Evolutionary conservation across 495 filamentous ascomycete species (phyloP), one percentile per base, ranked within the genome.

Genomic region (Penicillium flavigenum): DNA sequence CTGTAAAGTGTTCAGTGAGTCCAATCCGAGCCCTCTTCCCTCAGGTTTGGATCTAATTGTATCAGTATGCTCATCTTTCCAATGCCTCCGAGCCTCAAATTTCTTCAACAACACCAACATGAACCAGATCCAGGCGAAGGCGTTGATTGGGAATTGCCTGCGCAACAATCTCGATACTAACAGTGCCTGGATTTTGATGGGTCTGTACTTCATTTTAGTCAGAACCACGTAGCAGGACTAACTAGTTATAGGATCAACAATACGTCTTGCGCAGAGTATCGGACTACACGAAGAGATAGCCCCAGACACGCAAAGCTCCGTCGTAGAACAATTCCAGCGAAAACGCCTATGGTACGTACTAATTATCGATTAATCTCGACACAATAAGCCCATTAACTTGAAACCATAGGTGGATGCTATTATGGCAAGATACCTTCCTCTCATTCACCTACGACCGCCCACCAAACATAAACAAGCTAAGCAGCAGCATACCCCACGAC

Each of bases 121-220:
- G 12, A 69, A 80, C 45, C 75, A 70, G 56, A 78, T 81, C 44
- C 76, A 82, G 57, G 73, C 75, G 0, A 66, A 81, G 43, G 63
- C 79, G 6, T 70, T 81, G 24, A 72, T 81, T 7, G 76, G 78
- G 19, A 72, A 81, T 60, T 79, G 79, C 49, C 70, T 80, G 24
- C 72, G 74, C 2, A 81, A 81, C 60, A 81, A 79, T 48, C 74
- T 82, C 60, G 81, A 81, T 47, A 76, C 79, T n/a, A 80, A 79
- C 12, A 77, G 74, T 26, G 72, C 78, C 4, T 82, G 78, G 76
- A 74, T 75, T 31, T 58, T 82, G 20, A 70, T 80, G 52, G 76
- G 76, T 66, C 67, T 39, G 55, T 43, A 10, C 3, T 14, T 9
- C 45, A 11, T 24, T 29, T 14, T 4, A 27, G 14, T 17, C 14